These are phyloP conservation scores for Pleurotus pulmonarius DNA, from an alignment of 768 basidiomycete species.

Conservation along the genomic window DNA sequence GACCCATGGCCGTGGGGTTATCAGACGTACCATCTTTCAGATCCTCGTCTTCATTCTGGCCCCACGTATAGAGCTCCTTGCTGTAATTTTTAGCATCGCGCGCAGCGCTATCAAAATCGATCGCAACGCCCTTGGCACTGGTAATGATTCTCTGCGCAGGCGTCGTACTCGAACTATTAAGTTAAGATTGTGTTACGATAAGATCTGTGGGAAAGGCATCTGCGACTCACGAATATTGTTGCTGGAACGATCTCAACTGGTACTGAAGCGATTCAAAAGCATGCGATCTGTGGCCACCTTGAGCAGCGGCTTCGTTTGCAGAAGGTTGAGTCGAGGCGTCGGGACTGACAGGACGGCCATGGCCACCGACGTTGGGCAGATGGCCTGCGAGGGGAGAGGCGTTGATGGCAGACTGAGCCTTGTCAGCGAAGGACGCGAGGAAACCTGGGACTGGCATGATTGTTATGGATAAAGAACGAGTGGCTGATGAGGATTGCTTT, in stretches of 20 bases:
- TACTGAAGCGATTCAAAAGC: conserved; percentile 64
- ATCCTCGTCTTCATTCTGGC: conserved; percentile 67
- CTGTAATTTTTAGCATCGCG: conserved; percentile 69
- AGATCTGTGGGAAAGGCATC: background rate
- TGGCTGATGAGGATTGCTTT: background rate
- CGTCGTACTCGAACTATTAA: conserved; percentile 43
- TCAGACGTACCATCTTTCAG: conserved; percentile 65
- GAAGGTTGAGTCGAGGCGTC: conserved; percentile 34
- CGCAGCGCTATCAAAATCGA: conserved; percentile 66
- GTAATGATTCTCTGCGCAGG: conserved; percentile 81
- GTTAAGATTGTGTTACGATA: conserved; percentile 7
- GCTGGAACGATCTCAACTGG: conserved; percentile 68
- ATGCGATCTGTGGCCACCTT: conserved; percentile 45
- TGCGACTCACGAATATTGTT: conserved; percentile 65
- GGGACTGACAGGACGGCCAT: conserved; percentile 31
- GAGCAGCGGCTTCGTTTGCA: conserved; percentile 39
- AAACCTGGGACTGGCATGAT: conserved; percentile 60
- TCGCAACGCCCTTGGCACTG: conserved; percentile 68
- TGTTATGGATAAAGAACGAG: conserved; percentile 9
- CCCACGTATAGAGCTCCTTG: conserved; percentile 87
- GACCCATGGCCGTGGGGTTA: background rate
- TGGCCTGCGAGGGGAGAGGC: conserved; percentile 56
- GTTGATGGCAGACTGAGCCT: conserved; percentile 70
- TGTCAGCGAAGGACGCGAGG: conserved; percentile 66
- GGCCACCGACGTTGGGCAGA: conserved; percentile 32